A percentile compares a stretch with the other conserved stretches of the same genome.
These are phyloP conservation scores for Neostapfia colusana DNA, from an alignment of 176 grass and related monocot species.

Conservation along the genomic window DNA sequence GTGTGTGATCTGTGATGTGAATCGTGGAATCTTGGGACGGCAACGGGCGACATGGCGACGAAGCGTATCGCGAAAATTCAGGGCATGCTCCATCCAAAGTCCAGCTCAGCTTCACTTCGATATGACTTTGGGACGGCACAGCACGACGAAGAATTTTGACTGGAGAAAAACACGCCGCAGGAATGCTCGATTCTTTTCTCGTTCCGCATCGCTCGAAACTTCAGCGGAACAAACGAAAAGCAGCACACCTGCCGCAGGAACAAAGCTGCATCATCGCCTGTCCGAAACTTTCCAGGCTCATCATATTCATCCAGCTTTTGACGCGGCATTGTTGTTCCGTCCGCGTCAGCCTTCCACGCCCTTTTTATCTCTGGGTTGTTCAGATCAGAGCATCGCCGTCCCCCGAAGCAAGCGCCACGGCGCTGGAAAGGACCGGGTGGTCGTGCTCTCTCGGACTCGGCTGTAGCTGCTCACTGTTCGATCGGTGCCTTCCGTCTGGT, in stretches of 20 bases:
- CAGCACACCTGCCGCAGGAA: background rate
- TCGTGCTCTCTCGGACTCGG: background rate
- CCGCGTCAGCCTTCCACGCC: slow-evolving; percentile 12
- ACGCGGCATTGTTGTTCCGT: background rate
- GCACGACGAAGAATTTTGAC: background rate
- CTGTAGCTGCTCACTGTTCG: background rate
- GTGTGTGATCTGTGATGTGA: background rate
- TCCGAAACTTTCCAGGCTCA: slow-evolving; percentile 17
- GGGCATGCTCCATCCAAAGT: background rate
- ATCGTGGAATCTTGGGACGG: background rate
- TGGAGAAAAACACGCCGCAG: background rate
- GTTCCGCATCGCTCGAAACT: background rate
- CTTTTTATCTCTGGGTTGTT: background rate
- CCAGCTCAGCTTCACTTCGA: background rate
- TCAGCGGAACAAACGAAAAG: background rate
- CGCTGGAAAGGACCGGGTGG: background rate
- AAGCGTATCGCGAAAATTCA: background rate
- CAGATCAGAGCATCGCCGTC: slow-evolving; percentile 6
- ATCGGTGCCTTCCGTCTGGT: background rate
- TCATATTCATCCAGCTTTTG: slow-evolving; percentile 37
- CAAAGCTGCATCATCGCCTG: background rate
- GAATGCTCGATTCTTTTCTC: background rate
- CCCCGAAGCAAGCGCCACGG: slow-evolving; percentile 33
- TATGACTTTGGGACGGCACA: background rate
- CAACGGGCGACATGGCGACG: background rate